Conservation (phyloP, 352 stramenopile genomes). For the Phytopythium helicoides region DNA sequence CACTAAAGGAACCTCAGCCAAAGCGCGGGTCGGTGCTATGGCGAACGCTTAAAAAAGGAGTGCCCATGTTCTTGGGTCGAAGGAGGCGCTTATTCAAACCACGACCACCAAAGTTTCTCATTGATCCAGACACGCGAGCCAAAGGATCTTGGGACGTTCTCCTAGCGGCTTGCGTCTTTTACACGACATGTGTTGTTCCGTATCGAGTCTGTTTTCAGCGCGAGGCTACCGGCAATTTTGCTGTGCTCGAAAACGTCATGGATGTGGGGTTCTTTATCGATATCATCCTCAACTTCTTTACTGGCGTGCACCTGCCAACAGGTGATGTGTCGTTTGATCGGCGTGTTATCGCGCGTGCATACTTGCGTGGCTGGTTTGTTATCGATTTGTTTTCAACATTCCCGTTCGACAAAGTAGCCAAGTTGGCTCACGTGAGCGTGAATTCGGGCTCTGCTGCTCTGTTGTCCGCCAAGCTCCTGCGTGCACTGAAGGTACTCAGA, state of each 20-base stretch:
- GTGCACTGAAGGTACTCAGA: conserved; percentile 80
- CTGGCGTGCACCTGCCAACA: conserved; percentile 53
- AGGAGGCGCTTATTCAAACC: conserved; percentile 28
- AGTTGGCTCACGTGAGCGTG: conserved; percentile 28
- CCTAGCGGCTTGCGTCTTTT: conserved; percentile 63
- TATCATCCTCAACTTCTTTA: conserved; percentile 82
- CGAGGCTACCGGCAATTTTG: conserved; percentile 49
- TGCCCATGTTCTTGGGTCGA: conserved; percentile 43
- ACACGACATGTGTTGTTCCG: conserved; percentile 71
- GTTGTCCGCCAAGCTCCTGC: conserved; percentile 73
- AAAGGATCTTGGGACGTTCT: conserved; percentile 74
- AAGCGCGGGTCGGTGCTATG: conserved; percentile 50
- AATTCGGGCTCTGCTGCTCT: conserved; percentile 35
- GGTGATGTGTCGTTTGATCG: conserved; percentile 65
- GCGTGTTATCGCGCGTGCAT: conserved; percentile 41
- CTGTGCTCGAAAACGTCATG: conserved; percentile 50
- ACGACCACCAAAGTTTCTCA: conserved; percentile 44
- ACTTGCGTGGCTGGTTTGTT: conserved; percentile 79
- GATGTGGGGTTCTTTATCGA: conserved; percentile 71
- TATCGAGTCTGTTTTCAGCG: conserved; percentile 78
- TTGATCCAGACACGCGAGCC: conserved; percentile 49
- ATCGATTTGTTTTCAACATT: conserved; percentile 86
- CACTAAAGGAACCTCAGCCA: background rate
- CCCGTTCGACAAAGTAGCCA: conserved; percentile 60
- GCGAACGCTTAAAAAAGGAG: conserved; percentile 45